Percentiles rank a stretch among this genome's conserved stretches.
Conservation (phyloP, 2,329 filamentous ascomycete genomes). For the Cytospora mali region DNA sequence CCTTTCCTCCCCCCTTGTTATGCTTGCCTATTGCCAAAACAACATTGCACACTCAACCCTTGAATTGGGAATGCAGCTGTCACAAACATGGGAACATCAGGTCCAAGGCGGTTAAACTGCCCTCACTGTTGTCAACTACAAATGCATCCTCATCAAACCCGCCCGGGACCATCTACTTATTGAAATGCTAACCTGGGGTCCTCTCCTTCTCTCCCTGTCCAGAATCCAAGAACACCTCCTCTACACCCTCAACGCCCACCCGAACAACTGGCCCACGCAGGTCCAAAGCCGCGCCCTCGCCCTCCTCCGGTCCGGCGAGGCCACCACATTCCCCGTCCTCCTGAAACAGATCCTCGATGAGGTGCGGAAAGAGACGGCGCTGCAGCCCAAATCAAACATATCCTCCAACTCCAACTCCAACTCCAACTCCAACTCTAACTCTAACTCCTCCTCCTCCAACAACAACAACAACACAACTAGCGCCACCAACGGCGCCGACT, state of each 20-base stretch:
- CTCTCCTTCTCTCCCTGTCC: slow-evolving; percentile 22
- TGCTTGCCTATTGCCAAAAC: not conserved
- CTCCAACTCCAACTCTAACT: too few species aligned
- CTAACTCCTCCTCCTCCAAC: too few species aligned
- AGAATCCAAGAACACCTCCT: slow-evolving; percentile 68
- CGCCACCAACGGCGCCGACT: slow-evolving; percentile 17
- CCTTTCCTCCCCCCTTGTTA: not conserved
- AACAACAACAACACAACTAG: not conserved
- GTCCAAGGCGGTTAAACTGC: not conserved
- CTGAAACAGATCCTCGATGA: slow-evolving; percentile 64
- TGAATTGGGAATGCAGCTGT: too few species aligned
- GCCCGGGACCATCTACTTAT: not conserved
- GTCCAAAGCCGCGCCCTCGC: slow-evolving; percentile 62
- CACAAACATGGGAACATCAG: too few species aligned
- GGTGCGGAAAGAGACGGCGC: slow-evolving; percentile 54
- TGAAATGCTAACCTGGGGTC: slow-evolving; percentile 23
- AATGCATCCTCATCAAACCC: not conserved
- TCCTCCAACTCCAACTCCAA: slow-evolving; percentile 34
- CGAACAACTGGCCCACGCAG: slow-evolving; percentile 63
- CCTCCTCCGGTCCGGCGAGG: slow-evolving; percentile 62
- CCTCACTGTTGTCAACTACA: not conserved
- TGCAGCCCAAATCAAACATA: slow-evolving; percentile 27
- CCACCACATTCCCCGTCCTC: slow-evolving; percentile 62
- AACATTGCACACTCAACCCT: not conserved
- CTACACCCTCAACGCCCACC: slow-evolving; percentile 61